These are phyloP conservation scores for Poronia punctata DNA, from an alignment of 495 filamentous ascomycete genomes.

Conservation along the genomic window DNA sequence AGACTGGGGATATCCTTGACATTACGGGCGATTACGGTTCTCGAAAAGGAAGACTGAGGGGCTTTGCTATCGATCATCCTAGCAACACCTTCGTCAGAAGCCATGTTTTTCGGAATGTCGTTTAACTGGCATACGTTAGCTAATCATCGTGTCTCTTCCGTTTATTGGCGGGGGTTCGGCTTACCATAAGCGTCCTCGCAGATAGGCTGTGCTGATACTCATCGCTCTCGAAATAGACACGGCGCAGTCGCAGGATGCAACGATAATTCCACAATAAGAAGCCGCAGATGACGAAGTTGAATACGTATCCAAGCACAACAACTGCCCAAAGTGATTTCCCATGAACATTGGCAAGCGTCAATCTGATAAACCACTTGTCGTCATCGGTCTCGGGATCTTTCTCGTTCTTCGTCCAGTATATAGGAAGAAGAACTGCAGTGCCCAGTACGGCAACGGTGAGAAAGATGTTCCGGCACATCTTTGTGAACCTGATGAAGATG, in stretches of 20 bases:
- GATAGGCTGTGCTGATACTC: slow-evolving; percentile 88
- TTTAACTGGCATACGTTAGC: slow-evolving; percentile 53
- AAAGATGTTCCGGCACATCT: slow-evolving; percentile 92
- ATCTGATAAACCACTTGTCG: slow-evolving; percentile 38
- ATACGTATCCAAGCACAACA: slow-evolving; percentile 70
- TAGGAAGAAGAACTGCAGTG: slow-evolving; percentile 72
- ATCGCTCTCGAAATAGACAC: slow-evolving; percentile 73
- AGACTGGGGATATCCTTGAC: slow-evolving; percentile 79
- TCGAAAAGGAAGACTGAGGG: slow-evolving; percentile 66
- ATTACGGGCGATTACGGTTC: slow-evolving; percentile 80
- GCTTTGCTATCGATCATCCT: slow-evolving; percentile 68
- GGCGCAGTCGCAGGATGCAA: slow-evolving; percentile 59
- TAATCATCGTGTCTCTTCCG: slow-evolving; percentile 4
- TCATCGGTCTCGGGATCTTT: slow-evolving; percentile 50
- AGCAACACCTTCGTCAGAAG: slow-evolving; percentile 81
- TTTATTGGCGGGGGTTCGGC: slow-evolving; percentile 3
- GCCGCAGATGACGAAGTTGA: slow-evolving; percentile 65
- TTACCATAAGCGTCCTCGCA: slow-evolving; percentile 81
- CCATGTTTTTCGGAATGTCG: slow-evolving; percentile 65
- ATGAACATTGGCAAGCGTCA: slow-evolving; percentile 50
- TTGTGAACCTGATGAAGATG: slow-evolving; percentile 79
- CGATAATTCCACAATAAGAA: slow-evolving; percentile 92
- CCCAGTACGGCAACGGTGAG: slow-evolving; percentile 64
- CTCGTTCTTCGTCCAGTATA: slow-evolving; percentile 57
- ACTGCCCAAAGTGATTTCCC: slow-evolving; percentile 66